phyloP scores from a whole-genome alignment of 2,329 filamentous ascomycete genomes.

The Dendrostoma leiphaemia region DNA sequence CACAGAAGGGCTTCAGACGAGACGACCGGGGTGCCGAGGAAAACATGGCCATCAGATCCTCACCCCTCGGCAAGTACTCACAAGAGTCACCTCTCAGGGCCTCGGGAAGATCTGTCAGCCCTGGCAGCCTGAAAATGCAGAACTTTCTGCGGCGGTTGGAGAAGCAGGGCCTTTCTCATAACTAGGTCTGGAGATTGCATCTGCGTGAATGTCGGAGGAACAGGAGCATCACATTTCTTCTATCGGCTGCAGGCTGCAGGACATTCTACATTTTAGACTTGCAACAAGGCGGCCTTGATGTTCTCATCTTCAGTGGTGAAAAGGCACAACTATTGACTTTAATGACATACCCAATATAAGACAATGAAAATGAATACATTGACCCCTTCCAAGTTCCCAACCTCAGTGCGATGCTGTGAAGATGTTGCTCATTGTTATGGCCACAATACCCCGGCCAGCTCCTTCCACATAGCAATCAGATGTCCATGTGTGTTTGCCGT shows the following conservation, averaged over 20 bases:
- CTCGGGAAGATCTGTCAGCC: slow-evolving; percentile 6
- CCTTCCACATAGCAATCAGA: too few relatives aligned
- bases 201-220: background rate
- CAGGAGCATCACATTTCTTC: background rate
- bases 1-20: background rate
- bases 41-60: background rate
- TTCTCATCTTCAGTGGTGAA: slow-evolving; percentile 15
- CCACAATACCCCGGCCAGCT: too few relatives aligned
- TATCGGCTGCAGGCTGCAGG: background rate
- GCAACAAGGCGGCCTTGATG: slow-evolving; percentile 5
- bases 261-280: slow-evolving; percentile 8
- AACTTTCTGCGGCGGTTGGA: slow-evolving; percentile 17
- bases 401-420: background rate
- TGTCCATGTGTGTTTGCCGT: background rate
- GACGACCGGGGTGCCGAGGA: background rate
- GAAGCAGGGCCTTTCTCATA: slow-evolving; percentile 16
- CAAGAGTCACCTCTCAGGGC: background rate
- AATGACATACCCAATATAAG: slow-evolving; percentile 10
- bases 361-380: slow-evolving; percentile 3
- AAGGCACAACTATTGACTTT: background rate
- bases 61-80: background rate
- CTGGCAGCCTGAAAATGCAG: slow-evolving; percentile 18
- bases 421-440: too few relatives aligned
- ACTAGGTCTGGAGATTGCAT: slow-evolving; percentile 6
- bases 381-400: background rate